Evolutionary conservation across 139 green algal species (phyloP), one percentile per base, ranked within the genome.

Genomic region (Auxenochlorella protothecoides): DNA sequence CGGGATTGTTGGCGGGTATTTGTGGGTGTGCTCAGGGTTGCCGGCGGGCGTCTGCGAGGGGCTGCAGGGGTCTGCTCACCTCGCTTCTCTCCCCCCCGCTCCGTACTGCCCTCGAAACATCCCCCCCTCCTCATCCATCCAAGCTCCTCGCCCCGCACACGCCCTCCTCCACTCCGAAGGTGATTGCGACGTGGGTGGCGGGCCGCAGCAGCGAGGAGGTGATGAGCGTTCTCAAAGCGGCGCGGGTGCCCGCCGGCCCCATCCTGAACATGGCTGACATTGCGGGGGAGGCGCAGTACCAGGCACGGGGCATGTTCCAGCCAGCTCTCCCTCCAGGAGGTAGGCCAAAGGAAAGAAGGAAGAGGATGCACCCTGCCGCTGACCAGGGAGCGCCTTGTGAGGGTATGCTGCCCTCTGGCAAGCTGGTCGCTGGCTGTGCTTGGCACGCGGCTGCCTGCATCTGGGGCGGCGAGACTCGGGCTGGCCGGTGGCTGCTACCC

Each of bases 251-350:
- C 15, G 78, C 84, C 54, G 86, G 87, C 2, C 87, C 83, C 73
- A 92, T 92, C 68, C 68, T 88, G 15, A 85, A 69, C 67, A 76
- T 76, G 5, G 73, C 71, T 44, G 87, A 89, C 80, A 83, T 92
- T 59, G 61, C 79, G 55, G 11, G 63, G 3, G 79, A 90, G 66
- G 59, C 72, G 63, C 85, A 90, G 79, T 87, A 80, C 67, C 65
- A 75, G 55, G 57, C 63, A 53, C 68, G 85, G 4, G 68, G 70
- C 72, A 89, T 92, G 87, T 84, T 92, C 69, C 60, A 89, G 2
- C 51, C 5, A 7, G 75, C 76, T 0, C 8, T 60, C 2, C 78
- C 81, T 7, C 76, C 84, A 66, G 59, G 44, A 44, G 73, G 27
- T 44, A 44, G 27, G 27, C 27, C 27, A 44, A 44, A 44, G 27